Evolutionary conservation across 805 yeast species (phyloP).

Genomic region (Clavispora carvajalis): DNA sequence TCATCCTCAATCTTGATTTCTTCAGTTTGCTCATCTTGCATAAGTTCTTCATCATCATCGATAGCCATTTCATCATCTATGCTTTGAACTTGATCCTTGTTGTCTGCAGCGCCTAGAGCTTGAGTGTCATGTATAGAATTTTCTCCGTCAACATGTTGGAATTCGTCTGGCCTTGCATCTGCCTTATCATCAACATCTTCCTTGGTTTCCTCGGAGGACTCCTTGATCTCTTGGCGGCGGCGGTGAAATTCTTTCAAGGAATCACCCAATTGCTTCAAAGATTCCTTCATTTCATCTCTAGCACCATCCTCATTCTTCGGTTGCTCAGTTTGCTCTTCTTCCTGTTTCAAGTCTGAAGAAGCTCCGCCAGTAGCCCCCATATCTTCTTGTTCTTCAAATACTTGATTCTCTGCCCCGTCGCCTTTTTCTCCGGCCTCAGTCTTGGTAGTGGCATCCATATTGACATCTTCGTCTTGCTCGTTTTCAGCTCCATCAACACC

Average conservation of each 20-base stretch:
- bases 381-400: constrained; percentile 56
- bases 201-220: constrained; percentile 45
- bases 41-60: constrained; percentile 51
- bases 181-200: constrained; percentile 48
- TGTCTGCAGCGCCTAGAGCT: constrained; percentile 83
- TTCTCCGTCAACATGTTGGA: constrained; percentile 78
- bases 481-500: constrained; percentile 52
- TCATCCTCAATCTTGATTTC: constrained; percentile 25
- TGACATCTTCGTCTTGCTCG: constrained; percentile 39
- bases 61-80: constrained; percentile 78
- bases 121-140: constrained; percentile 78
- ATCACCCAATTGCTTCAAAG: constrained; percentile 86
- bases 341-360: constrained; percentile 32
- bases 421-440: constrained; percentile 59
- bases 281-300: constrained; percentile 64
- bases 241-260: constrained; percentile 87
- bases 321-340: constrained; percentile 34
- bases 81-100: constrained; percentile 66
- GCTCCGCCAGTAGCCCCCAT: constrained; percentile 63
- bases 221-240: constrained; percentile 81
- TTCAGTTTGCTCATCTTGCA: constrained; percentile 22
- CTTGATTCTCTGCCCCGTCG: constrained; percentile 55
- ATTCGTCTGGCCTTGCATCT: constrained; percentile 75
- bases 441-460: constrained; percentile 54
- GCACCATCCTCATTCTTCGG: constrained; percentile 44